Evolutionary conservation across 2,329 filamentous ascomycete genomes (phyloP).

Genomic region (Phaeosphaeriaceae sp.): DNA sequence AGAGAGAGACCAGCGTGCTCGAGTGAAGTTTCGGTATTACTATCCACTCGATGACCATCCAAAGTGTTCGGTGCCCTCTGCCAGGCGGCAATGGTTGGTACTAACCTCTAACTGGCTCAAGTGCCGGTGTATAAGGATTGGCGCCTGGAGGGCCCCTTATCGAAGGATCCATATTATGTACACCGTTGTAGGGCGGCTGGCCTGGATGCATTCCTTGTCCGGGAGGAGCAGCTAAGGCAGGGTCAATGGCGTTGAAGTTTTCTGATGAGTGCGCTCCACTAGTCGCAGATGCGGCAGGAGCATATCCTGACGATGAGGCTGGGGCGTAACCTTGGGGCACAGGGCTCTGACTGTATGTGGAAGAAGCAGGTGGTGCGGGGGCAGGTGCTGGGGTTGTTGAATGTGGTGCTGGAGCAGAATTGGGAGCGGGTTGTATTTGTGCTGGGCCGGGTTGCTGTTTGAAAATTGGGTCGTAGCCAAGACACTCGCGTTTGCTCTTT

Average conservation of each 20-base stretch:
- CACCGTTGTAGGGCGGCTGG: conserved; percentile 40
- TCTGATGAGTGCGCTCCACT: conserved; percentile 55
- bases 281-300: conserved; percentile 40
- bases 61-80: background rate
- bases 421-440: conserved; percentile 73
- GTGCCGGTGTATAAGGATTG: conserved; percentile 19
- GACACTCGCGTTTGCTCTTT: conserved; percentile 85
- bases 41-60: background rate
- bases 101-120: conserved; percentile 40
- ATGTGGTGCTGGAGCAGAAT: conserved; percentile 49
- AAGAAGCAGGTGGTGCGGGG: conserved; percentile 39
- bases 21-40: background rate
- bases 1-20: no score
- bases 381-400: conserved; percentile 38
- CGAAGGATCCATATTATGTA: conserved; percentile 40
- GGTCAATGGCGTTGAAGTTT: conserved; percentile 67
- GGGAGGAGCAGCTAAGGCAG: conserved; percentile 62
- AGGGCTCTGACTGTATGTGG: conserved; percentile 46
- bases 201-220: conserved; percentile 38
- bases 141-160: conserved; percentile 35
- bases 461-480: conserved; percentile 88
- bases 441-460: conserved; percentile 74
- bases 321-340: conserved; percentile 53
- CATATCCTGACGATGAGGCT: conserved; percentile 52
- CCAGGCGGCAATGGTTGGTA: background rate